These are phyloP conservation scores for Mrakia gelida DNA, from an alignment of 768 basidiomycete species.

Conservation along the genomic window DNA sequence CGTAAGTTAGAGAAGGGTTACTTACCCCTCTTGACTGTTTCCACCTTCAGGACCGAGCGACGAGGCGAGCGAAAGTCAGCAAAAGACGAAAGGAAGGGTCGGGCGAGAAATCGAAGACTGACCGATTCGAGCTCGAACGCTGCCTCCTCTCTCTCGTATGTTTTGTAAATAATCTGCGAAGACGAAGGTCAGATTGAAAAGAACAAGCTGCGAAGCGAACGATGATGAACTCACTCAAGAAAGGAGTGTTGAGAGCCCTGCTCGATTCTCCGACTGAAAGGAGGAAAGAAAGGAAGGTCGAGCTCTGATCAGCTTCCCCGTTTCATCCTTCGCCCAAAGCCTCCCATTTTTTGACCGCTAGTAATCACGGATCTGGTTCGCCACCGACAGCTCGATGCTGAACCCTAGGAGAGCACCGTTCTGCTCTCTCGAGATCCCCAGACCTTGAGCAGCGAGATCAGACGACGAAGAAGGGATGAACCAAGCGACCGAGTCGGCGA, in stretches of 20 bases:
- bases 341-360: too few species aligned
- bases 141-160: slow-evolving; percentile 59
- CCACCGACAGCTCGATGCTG: slow-evolving; percentile 70
- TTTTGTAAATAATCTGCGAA: slow-evolving; percentile 59
- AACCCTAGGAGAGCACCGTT: slow-evolving; percentile 62
- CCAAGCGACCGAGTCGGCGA: too few species aligned
- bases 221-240: not conserved
- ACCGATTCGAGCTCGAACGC: not conserved
- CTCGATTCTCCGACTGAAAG: too few species aligned
- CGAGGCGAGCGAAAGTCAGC: slow-evolving; percentile 54
- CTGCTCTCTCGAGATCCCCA: not conserved
- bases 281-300: too few species aligned
- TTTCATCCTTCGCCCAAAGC: not conserved
- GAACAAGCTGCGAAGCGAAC: not conserved
- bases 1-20: too few species aligned
- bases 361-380: slow-evolving; percentile 60
- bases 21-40: slow-evolving; percentile 62
- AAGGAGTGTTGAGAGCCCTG: slow-evolving; percentile 1
- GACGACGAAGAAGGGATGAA: too few species aligned
- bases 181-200: too few species aligned
- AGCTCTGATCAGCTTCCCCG: too few species aligned
- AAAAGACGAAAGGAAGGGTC: not conserved
- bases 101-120: not conserved
- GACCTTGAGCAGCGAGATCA: not conserved
- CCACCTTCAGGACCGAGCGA: slow-evolving; percentile 65